Evolutionary conservation across 2,329 filamentous ascomycete genomes (phyloP), one percentile per base, ranked within the genome.

Genomic region (Apiospora malaysiana): DNA sequence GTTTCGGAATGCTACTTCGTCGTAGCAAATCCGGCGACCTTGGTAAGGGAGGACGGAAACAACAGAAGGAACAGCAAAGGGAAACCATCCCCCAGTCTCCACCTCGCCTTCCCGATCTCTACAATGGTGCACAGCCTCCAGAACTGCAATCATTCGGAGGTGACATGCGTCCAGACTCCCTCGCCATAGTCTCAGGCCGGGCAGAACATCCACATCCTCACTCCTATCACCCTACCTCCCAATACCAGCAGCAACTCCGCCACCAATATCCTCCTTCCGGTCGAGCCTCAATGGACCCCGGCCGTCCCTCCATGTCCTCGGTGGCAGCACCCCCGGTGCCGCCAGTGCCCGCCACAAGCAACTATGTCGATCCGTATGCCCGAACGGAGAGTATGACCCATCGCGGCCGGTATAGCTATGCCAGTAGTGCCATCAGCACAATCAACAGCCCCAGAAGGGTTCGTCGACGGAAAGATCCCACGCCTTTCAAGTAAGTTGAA

Each of bases 381-480:
- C 89, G 93, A 74, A 92, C 93, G 46, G 94, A 97, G 85, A 98
- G 95, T 87, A 98, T 98, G 94, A 95, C 95, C 76, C 92, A 98
- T 82, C 94, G 96, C 76, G 94, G 95, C 72, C 93, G 96, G 75
- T 97, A 97, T 84, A 98, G 95, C 84, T 98, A 98, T 83, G 94
- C 95, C 71, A 97, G 93, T 84, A 97, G 93, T 82, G 92, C 93
- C 69, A 89, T 95, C 75, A 97, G 94, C 85, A 93, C 94, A 72
- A 90, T 97, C 84, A 97, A 97, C 85, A 97, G 93, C 81, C 95
- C 96, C 74, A 91, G 96, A 75, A 91, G 95, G 79, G 92, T 98
- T 75, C 91, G 96, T 77, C 92, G 95, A 85, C 92, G 96, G 85
- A 98, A 97, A 86, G 96, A 99, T 79, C 96, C 96, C 10, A 98